Percentiles rank a stretch among this genome's conserved stretches.
phyloP scores from a whole-genome alignment of 805 yeast genomes.

The Candida koratica region DNA sequence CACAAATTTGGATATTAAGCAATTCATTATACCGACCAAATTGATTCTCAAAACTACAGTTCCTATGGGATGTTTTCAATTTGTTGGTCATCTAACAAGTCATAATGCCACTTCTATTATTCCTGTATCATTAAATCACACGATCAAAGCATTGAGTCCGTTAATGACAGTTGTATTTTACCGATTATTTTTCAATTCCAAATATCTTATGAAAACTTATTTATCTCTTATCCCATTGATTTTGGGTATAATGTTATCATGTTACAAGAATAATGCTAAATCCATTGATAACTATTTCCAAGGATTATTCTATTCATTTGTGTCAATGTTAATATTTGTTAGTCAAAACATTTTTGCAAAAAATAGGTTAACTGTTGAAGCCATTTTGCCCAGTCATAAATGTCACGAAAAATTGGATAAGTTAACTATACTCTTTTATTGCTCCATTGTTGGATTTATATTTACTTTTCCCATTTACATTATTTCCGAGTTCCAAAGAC shows the following conservation, averaged over 20 bases:
- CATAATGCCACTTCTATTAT: slow-evolving; percentile 89
- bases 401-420: slow-evolving; percentile 54
- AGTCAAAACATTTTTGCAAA: slow-evolving; percentile 81
- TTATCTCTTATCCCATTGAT: slow-evolving; percentile 75
- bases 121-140: slow-evolving; percentile 93
- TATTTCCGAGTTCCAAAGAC: slow-evolving; percentile 45
- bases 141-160: slow-evolving; percentile 90
- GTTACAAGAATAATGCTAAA: slow-evolving; percentile 23
- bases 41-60: slow-evolving; percentile 61
- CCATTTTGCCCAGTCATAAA: slow-evolving; percentile 21
- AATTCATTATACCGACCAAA: slow-evolving; percentile 52
- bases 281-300: slow-evolving; percentile 16
- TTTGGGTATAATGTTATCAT: slow-evolving; percentile 79
- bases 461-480: slow-evolving; percentile 67
- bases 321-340: slow-evolving; percentile 66
- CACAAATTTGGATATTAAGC: slow-evolving; percentile 22
- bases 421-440: slow-evolving; percentile 64
- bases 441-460: slow-evolving; percentile 64
- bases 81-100: slow-evolving; percentile 84
- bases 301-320: slow-evolving; percentile 50
- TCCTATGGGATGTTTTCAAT: slow-evolving; percentile 95
- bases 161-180: slow-evolving; percentile 81
- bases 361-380: slow-evolving; percentile 54
- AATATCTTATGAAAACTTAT: slow-evolving; percentile 65
- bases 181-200: slow-evolving; percentile 52